A percentile compares a stretch with the other conserved stretches of the same genome.
These are phyloP conservation scores for Aspergillus terreus DNA, from an alignment of 2,329 filamentous ascomycete genomes.

Conservation along the genomic window DNA sequence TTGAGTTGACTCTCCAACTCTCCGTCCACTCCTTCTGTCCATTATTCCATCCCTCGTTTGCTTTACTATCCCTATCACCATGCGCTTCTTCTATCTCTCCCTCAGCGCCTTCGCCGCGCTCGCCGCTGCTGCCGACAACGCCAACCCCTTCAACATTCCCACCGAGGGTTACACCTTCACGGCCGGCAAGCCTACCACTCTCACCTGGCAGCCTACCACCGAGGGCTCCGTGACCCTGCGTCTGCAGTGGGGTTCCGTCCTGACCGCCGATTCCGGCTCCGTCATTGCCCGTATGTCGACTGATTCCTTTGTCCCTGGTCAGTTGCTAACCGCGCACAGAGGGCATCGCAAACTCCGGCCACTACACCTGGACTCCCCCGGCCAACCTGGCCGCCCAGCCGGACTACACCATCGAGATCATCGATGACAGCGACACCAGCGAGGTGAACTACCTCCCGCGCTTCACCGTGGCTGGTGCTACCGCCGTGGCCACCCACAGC, in stretches of 20 bases:
- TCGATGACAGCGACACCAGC: slow-evolving; percentile 42
- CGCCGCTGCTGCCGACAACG: slow-evolving; percentile 36
- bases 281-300: slow-evolving; percentile 42
- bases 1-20: not conserved
- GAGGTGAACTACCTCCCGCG: slow-evolving; percentile 51
- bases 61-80: slow-evolving; percentile 26
- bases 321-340: slow-evolving; percentile 29
- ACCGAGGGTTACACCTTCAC: slow-evolving; percentile 40
- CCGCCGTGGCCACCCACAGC: slow-evolving; percentile 32
- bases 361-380: slow-evolving; percentile 47
- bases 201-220: slow-evolving; percentile 51
- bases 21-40: slow-evolving; percentile 1
- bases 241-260: slow-evolving; percentile 43
- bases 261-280: slow-evolving; percentile 39
- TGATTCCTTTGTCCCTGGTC: not conserved
- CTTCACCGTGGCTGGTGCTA: slow-evolving; percentile 48
- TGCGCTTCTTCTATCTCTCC: slow-evolving; percentile 44
- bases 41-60: not conserved
- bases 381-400: slow-evolving; percentile 37
- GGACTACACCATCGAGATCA: slow-evolving; percentile 54
- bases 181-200: slow-evolving; percentile 44
- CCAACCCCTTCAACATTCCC: slow-evolving; percentile 50
- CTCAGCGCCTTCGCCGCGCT: slow-evolving; percentile 45
- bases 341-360: slow-evolving; percentile 47
- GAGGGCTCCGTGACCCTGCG: slow-evolving; percentile 50